phyloP scores from a whole-genome alignment of 2,329 filamentous ascomycete species.

The Fusarium cicatricum region DNA sequence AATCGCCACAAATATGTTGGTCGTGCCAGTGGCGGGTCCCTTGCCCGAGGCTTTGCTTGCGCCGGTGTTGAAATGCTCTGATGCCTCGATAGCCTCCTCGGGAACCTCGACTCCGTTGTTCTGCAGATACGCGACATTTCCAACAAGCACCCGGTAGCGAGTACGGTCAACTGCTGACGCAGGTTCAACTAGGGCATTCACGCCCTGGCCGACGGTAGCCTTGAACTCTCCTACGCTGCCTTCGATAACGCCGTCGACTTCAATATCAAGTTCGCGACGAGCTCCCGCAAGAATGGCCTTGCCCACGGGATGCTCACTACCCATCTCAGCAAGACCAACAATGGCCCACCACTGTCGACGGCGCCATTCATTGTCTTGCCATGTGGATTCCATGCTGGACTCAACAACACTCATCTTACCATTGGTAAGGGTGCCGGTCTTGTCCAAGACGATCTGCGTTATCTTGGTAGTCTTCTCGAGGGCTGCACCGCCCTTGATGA shows the following conservation, averaged over 20 bases:
- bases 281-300: conserved; percentile 82
- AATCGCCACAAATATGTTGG: conserved; percentile 91
- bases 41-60: conserved; percentile 48
- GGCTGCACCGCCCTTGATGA: conserved; percentile 96
- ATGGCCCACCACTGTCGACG: conserved; percentile 93
- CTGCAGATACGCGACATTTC: conserved; percentile 80
- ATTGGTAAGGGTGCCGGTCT: conserved; percentile 93
- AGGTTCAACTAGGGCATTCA: conserved; percentile 84
- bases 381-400: conserved; percentile 70
- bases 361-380: conserved; percentile 74
- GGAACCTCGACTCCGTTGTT: conserved; percentile 75
- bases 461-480: conserved; percentile 91
- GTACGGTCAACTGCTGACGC: conserved; percentile 70
- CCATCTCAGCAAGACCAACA: conserved; percentile 93
- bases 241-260: conserved; percentile 76
- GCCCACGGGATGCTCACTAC: conserved; percentile 96
- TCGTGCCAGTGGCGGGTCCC: conserved; percentile 71
- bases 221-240: conserved; percentile 88
- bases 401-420: conserved; percentile 94
- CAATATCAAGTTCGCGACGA: conserved; percentile 77
- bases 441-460: conserved; percentile 90
- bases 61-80: conserved; percentile 64
- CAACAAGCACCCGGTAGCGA: conserved; percentile 82
- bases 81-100: conserved; percentile 67
- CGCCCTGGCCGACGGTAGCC: conserved; percentile 83